Base-by-base conservation (phyloP, 192 early-diverging fungal species). In the Linnemannia hyalina region DNA sequence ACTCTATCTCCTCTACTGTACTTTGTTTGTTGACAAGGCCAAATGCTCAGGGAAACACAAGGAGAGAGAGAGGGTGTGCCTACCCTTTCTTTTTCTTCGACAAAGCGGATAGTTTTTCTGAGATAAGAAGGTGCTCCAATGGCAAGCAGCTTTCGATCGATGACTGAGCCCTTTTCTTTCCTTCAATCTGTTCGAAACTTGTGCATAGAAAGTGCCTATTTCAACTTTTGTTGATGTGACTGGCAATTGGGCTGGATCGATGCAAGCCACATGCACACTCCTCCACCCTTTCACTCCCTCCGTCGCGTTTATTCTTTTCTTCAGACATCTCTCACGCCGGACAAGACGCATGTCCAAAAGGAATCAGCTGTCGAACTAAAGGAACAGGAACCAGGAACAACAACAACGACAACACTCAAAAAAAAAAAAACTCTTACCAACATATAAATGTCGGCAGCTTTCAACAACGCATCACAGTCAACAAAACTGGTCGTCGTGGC, bases 401-500 rank as follows among this genome's bases (percentile, higher is more conserved):
- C 49, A 46, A 1, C 13, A 46, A 46, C 0, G 13, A 52, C 49
- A 52, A 22, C 49, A 22, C 49, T 20, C 18, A 22, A 52, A 22
- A 22, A 6, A 3, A n/a, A n/a, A 15, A 22, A 6, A 3, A 18
- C 15, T 20, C 5, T 18, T 6, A 22, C 16, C 49, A 52, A 52
- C 18, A 22, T 20, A 52, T 5, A 18, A 60, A 60, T 60, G 55
- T 60, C 55, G 16, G 11, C 75, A 6, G 55, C 60, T 20, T 55
- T 78, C 42, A 49, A 18, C 18, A 80, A 81, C 63, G 73, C 80
- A 3, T 26, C 81, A 11, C 78, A 81, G 36, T 57, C 89, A 15
- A 74, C 83, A 41, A 88, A 88, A 42, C 80, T 89, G 60, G 87
- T 88, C 11, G 32, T 90, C 0, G 93, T 93, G 0, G 93, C 94